Base-by-base conservation (phyloP, 768 basidiomycete genomes). In the Leccinum pellstonianum region DNA sequence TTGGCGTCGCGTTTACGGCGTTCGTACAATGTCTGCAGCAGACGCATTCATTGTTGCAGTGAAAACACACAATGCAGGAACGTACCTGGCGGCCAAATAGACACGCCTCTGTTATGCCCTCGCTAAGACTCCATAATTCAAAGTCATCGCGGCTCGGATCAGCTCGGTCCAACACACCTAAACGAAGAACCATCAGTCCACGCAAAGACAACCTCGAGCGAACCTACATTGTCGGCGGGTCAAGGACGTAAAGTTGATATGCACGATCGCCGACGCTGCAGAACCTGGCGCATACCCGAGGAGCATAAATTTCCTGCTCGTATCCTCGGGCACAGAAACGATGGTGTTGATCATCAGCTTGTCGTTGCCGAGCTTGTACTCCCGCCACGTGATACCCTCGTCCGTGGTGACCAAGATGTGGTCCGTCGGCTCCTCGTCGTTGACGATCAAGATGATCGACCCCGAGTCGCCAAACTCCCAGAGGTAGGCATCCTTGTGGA, bases 401-500 rank as follows among this genome's bases (percentile, higher is more conserved):
- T 99, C 86, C 10, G 87, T 91, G 57, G 92, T 93, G 76, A 87
- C 98, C 62, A 95, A 72, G 48, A 98, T 82, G 62, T 90, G 88
- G 67, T 97, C 91, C 3, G 92, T 95, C 0, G 95, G 84, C 59
- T 89, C 89, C 71, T 98, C 96, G 72, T 99, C 97, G 73, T 98
- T 98, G 48, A 86, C 93, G 77, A 99, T 88, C 65, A 99, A 79
- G 37, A 98, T 81, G 58, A 99, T 81, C 1, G 95, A 95, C 5
- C 97, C 97, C 0, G 93, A 96, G 76, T 98, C 97, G 29, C 96
- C 96, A 66, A 96, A 98, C 71, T 95, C 95, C 94, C 93, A 99
- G 41, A 98, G 80, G 70, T 98, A 91, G 0, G 97, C 96, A 64
- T 96, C 95, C 72, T 99, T 99, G 79, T 95, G 95, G 0, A 99